Percentiles rank a stretch among this genome's conserved stretches.
These are phyloP conservation scores for Graphilbum fragrans DNA, from an alignment of 2,329 filamentous ascomycete species.

Conservation along the genomic window DNA sequence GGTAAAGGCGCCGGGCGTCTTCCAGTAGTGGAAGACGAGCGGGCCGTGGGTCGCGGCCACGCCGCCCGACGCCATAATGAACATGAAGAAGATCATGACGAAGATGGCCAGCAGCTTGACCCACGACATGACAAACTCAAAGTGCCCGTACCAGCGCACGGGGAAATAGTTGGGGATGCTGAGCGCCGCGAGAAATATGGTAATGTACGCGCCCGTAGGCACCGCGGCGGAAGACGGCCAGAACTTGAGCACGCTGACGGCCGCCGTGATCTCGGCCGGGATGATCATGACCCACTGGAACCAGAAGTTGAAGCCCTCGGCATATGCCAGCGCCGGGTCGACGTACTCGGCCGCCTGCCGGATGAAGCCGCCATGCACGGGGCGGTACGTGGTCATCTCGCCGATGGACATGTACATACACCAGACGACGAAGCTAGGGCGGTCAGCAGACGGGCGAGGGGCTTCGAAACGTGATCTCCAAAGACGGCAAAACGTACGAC, in stretches of 20 bases:
- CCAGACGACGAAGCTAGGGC: constrained; percentile 21
- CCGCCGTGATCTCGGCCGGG: constrained; percentile 3
- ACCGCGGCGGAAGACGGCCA: neutral
- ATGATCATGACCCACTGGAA: constrained; percentile 31
- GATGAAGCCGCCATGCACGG: constrained; percentile 37
- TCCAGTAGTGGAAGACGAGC: constrained; percentile 8
- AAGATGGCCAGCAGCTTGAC: constrained; percentile 36
- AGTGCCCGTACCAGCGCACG: constrained; percentile 7
- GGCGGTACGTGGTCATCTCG: constrained; percentile 49
- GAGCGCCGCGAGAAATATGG: constrained; percentile 1
- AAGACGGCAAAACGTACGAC: constrained; percentile 23
- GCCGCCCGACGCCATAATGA: constrained; percentile 34
- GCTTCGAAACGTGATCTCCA: too few species aligned
- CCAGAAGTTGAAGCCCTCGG: constrained; percentile 37
- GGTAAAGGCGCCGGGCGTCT: constrained; percentile 28
- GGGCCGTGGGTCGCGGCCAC: constrained; percentile 1
- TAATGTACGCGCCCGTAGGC: constrained; percentile 1
- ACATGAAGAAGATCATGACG: constrained; percentile 34
- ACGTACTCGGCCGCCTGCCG: constrained; percentile 32
- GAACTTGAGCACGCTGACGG: constrained; percentile 4
- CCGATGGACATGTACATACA: constrained; percentile 22
- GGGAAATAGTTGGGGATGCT: constrained; percentile 2
- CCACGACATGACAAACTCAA: constrained; percentile 7
- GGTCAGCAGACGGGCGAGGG: neutral
- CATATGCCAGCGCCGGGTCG: constrained; percentile 31